phyloP scores from a whole-genome alignment of 2,329 filamentous ascomycete species.

The Diaporthe amygdali region DNA sequence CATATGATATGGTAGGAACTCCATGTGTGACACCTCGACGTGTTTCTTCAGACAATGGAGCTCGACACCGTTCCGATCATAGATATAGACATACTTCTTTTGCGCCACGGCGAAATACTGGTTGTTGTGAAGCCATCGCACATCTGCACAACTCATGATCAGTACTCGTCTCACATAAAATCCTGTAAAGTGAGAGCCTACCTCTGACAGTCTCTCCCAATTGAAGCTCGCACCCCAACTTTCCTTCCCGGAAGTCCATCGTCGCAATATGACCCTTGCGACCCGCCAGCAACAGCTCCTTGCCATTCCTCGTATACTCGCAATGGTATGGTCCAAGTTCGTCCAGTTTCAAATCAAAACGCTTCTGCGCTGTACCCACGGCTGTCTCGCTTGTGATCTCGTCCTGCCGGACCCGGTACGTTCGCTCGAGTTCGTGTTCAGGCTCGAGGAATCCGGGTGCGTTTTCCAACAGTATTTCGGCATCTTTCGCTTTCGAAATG shows the following conservation, averaged over 20 bases:
- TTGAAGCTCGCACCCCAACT: conserved; percentile 89
- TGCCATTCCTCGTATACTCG: conserved; percentile 90
- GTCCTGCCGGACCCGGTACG: conserved; percentile 89
- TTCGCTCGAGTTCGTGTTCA: conserved; percentile 86
- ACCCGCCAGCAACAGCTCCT: conserved; percentile 83
- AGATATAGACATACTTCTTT: conserved; percentile 97
- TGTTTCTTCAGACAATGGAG: conserved; percentile 91
- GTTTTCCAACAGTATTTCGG: conserved; percentile 92
- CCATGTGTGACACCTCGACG: conserved; percentile 88
- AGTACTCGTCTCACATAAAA: not conserved
- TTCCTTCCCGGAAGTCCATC: conserved; percentile 95
- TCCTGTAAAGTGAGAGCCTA: not conserved
- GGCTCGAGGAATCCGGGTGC: conserved; percentile 84
- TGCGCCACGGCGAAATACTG: conserved; percentile 95
- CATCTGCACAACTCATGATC: conserved; percentile 54
- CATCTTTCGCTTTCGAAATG: conserved; percentile 85
- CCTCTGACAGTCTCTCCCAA: conserved; percentile 82
- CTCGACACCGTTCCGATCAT: conserved; percentile 89
- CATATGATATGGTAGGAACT: conserved; percentile 96
- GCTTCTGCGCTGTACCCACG: conserved; percentile 87
- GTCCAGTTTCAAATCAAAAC: conserved; percentile 86
- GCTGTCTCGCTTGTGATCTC: conserved; percentile 79
- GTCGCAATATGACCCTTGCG: conserved; percentile 94
- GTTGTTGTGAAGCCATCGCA: conserved; percentile 92
- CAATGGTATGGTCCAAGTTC: conserved; percentile 84